A percentile compares a stretch with the other conserved stretches of the same genome.
Evolutionary conservation across 129 eudicot species (phyloP).

Genomic region (Lactuca saligna): DNA sequence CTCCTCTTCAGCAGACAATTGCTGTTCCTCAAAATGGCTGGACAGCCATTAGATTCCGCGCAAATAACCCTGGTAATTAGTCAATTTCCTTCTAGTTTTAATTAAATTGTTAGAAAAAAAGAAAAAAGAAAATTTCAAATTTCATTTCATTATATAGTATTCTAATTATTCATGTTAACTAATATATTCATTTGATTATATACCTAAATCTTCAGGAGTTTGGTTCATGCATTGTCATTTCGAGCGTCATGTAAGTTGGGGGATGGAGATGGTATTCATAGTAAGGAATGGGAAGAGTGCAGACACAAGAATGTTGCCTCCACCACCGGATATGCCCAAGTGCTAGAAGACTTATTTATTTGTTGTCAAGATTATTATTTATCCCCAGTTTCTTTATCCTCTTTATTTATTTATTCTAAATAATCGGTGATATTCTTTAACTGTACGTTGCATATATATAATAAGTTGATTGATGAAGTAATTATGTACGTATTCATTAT

Average conservation of each 20-base stretch:
- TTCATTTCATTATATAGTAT: background rate
- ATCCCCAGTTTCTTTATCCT: background rate
- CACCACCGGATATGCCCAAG: conserved; percentile 61
- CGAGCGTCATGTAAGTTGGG: conserved; percentile 66
- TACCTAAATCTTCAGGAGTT: conserved; percentile 41
- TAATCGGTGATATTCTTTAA: too few species aligned
- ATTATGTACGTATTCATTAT: too few species aligned
- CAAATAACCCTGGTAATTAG: conserved; percentile 53
- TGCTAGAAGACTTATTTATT: conserved; percentile 30
- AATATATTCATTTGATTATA: background rate
- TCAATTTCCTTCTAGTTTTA: background rate
- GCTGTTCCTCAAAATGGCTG: conserved; percentile 62
- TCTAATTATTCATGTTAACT: background rate
- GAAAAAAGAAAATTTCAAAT: background rate
- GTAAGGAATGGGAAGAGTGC: conserved; percentile 38
- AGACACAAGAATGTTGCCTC: conserved; percentile 39
- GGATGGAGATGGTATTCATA: conserved; percentile 62
- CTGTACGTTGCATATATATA: background rate
- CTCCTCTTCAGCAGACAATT: conserved; percentile 58
- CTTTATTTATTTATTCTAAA: background rate
- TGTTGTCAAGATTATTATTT: background rate
- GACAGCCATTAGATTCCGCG: conserved; percentile 65
- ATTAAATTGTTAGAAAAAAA: background rate
- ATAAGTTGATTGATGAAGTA: background rate
- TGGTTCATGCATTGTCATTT: conserved; percentile 81